phyloP scores from a whole-genome alignment of 1,139 yeast genomes.

The Hyphopichia buzzinii region DNA sequence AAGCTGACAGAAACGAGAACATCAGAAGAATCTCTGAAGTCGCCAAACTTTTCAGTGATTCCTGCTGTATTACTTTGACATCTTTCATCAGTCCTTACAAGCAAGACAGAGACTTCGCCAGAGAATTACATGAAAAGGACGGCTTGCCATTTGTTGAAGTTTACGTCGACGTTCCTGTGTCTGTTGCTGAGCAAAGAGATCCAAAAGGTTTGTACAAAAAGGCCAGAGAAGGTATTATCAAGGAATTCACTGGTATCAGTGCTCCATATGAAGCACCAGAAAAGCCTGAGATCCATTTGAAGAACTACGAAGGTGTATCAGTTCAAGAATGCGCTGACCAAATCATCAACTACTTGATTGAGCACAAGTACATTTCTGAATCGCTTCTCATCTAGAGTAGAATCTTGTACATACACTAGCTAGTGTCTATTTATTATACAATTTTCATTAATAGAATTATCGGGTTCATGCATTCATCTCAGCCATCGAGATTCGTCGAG shows the following conservation, averaged over 20 bases:
- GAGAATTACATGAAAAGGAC: conserved; percentile 76
- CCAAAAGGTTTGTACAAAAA: conserved; percentile 96
- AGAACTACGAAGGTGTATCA: conserved; percentile 61
- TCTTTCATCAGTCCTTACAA: conserved; percentile 91
- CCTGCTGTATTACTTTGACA: conserved; percentile 80
- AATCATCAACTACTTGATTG: conserved; percentile 66
- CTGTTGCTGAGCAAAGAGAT: conserved; percentile 93
- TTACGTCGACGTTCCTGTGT: conserved; percentile 86
- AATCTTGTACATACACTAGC: background rate
- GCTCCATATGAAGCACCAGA: conserved; percentile 96
- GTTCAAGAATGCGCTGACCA: conserved; percentile 79
- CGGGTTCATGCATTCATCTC: background rate
- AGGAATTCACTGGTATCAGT: conserved; percentile 92
- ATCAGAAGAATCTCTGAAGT: conserved; percentile 92
- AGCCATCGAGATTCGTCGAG: too few relatives aligned
- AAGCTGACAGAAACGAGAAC: conserved; percentile 88
- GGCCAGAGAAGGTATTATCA: conserved; percentile 92
- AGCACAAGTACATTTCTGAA: conserved; percentile 46
- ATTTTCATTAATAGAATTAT: too few relatives aligned
- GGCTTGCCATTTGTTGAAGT: conserved; percentile 86
- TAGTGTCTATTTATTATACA: background rate
- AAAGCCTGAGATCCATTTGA: conserved; percentile 76
- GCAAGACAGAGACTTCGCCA: conserved; percentile 79
- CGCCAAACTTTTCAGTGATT: conserved; percentile 86
- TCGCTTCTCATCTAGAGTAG: background rate